A percentile compares a stretch with the other conserved stretches of the same genome.
phyloP scores from a whole-genome alignment of 2,329 filamentous ascomycete genomes.

The Incumbomyces delicatus region DNA sequence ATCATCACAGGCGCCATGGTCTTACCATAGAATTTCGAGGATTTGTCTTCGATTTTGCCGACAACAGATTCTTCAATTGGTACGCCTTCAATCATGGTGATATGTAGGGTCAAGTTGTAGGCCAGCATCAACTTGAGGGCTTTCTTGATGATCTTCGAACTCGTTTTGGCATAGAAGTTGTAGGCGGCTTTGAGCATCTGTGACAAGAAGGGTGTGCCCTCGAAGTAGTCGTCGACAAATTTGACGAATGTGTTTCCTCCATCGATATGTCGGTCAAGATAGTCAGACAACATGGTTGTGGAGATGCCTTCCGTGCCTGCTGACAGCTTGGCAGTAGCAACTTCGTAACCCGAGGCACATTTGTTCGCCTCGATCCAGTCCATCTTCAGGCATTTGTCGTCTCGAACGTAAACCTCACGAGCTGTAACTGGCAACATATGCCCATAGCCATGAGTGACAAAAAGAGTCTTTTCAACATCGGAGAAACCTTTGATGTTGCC shows the following conservation, averaged over 20 bases:
- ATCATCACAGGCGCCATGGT: slow-evolving; percentile 95
- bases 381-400: slow-evolving; percentile 84
- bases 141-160: slow-evolving; percentile 83
- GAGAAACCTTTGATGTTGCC: slow-evolving; percentile 87
- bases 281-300: slow-evolving; percentile 70
- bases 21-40: slow-evolving; percentile 81
- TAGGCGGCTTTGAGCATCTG: slow-evolving; percentile 95
- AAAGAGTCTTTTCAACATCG: slow-evolving; percentile 56
- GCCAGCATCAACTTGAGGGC: slow-evolving; percentile 88
- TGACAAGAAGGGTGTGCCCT: slow-evolving; percentile 87
- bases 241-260: slow-evolving; percentile 80
- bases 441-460: slow-evolving; percentile 93
- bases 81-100: slow-evolving; percentile 86
- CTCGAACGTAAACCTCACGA: slow-evolving; percentile 82
- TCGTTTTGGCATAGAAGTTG: slow-evolving; percentile 82
- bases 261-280: slow-evolving; percentile 91
- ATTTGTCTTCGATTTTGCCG: slow-evolving; percentile 75
- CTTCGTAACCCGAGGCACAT: slow-evolving; percentile 64
- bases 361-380: slow-evolving; percentile 84
- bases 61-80: slow-evolving; percentile 67
- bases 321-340: slow-evolving; percentile 78
- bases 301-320: slow-evolving; percentile 84
- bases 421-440: slow-evolving; percentile 88
- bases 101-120: slow-evolving; percentile 89
- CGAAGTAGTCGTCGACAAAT: slow-evolving; percentile 93